phyloP scores from a whole-genome alignment of 2,329 filamentous ascomycete species.

The Cercospora sp. region DNA sequence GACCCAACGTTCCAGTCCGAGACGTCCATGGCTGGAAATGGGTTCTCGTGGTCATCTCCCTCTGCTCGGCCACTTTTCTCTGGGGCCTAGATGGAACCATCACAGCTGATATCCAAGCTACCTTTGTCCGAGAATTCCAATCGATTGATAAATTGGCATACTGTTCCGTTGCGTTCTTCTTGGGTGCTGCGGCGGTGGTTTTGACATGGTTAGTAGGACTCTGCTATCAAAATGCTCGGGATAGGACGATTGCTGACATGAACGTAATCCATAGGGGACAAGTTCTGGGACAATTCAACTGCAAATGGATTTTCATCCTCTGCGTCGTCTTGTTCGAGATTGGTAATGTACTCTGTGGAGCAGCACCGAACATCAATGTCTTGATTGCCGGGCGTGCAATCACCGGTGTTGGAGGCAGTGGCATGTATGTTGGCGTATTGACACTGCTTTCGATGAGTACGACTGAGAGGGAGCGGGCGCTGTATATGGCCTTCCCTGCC shows the following conservation, averaged over 20 bases:
- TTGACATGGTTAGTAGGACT: slow-evolving; percentile 11
- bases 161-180: slow-evolving; percentile 11
- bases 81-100: slow-evolving; percentile 16
- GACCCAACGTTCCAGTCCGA: background rate
- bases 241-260: background rate
- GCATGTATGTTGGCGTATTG: slow-evolving; percentile 16
- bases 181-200: slow-evolving; percentile 9
- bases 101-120: slow-evolving; percentile 15
- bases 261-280: slow-evolving; percentile 5
- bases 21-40: slow-evolving; percentile 17
- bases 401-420: slow-evolving; percentile 48
- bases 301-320: slow-evolving; percentile 13
- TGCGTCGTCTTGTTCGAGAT: slow-evolving; percentile 32
- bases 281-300: slow-evolving; percentile 11
- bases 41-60: slow-evolving; percentile 10
- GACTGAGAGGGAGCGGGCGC: slow-evolving; percentile 12
- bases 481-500: slow-evolving; percentile 8
- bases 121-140: slow-evolving; percentile 7
- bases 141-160: slow-evolving; percentile 12
- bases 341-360: slow-evolving; percentile 38
- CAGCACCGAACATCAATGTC: slow-evolving; percentile 36
- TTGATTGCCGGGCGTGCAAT: slow-evolving; percentile 39
- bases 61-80: slow-evolving; percentile 12
- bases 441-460: slow-evolving; percentile 13
- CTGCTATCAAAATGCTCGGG: background rate